Evolutionary conservation across 495 filamentous ascomycete genomes (phyloP).

Genomic region (Penicillium steckii): DNA sequence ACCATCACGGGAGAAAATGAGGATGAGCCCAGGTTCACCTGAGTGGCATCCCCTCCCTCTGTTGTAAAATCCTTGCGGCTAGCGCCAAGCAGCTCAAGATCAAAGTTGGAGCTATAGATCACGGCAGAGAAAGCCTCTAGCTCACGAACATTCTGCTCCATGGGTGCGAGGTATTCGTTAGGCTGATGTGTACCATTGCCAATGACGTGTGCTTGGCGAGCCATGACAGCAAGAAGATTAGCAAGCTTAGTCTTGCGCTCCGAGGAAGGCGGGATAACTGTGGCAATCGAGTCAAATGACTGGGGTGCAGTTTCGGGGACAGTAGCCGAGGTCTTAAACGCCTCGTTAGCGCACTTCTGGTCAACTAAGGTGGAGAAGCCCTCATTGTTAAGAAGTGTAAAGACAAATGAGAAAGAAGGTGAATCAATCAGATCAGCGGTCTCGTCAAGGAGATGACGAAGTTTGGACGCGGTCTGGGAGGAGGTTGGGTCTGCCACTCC

Average conservation of each 20-base stretch:
- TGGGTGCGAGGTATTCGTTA: constrained; percentile 84
- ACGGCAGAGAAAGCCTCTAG: constrained; percentile 94
- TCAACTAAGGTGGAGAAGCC: constrained; percentile 81
- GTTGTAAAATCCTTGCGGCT: constrained; percentile 12
- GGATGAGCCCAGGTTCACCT: constrained; percentile 17
- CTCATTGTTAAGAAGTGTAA: constrained; percentile 82
- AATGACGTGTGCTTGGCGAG: constrained; percentile 84
- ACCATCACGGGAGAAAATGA: constrained; percentile 26
- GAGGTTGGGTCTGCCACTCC: constrained; percentile 47
- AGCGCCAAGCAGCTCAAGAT: constrained; percentile 56
- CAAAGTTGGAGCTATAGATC: constrained; percentile 90
- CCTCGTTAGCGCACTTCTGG: constrained; percentile 69
- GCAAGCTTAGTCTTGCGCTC: constrained; percentile 74
- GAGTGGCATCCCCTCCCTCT: constrained; percentile 9
- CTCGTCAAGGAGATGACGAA: constrained; percentile 91
- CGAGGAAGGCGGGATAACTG: constrained; percentile 33
- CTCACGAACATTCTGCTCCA: constrained; percentile 75
- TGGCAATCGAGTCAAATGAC: constrained; percentile 43
- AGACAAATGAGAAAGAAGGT: constrained; percentile 78
- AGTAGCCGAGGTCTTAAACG: constrained; percentile 62
- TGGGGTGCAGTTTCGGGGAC: constrained; percentile 43
- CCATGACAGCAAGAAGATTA: constrained; percentile 81
- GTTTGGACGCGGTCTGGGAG: constrained; percentile 48
- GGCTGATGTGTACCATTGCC: constrained; percentile 64
- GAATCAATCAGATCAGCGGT: constrained; percentile 95